Conservation (phyloP, 2,329 filamentous ascomycete genomes). For the Ceratocystis cubensis region DNA sequence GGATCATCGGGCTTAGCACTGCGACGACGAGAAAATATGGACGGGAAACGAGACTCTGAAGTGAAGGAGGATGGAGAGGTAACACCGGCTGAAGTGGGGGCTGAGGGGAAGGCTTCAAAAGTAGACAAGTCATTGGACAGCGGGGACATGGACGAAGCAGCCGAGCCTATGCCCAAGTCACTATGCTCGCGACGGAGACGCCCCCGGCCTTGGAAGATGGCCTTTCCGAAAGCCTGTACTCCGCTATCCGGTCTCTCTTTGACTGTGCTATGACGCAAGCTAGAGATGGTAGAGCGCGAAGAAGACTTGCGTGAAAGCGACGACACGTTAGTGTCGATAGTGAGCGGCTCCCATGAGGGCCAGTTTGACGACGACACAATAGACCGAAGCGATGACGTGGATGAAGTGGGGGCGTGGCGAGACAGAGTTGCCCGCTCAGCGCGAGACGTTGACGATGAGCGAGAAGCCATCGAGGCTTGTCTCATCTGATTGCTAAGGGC, state of each 20-base stretch:
- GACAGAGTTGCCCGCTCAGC: constrained; percentile 14
- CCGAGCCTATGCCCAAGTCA: constrained; percentile 10
- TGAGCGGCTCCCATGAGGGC: constrained; percentile 23
- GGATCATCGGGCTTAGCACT: constrained; percentile 18
- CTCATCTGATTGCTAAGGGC: constrained; percentile 48
- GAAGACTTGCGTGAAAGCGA: constrained; percentile 47
- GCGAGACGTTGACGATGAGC: constrained; percentile 19
- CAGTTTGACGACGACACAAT: constrained; percentile 24
- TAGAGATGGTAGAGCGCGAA: constrained; percentile 41
- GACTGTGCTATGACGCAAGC: constrained; percentile 33
- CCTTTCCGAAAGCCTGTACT: constrained; percentile 46
- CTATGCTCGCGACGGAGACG: constrained; percentile 40
- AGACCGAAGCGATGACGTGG: constrained; percentile 42
- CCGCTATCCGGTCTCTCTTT: constrained; percentile 43
- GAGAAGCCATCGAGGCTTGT: constrained; percentile 34
- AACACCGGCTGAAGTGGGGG: background rate
- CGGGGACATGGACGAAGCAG: constrained; percentile 9
- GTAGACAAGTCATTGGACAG: background rate
- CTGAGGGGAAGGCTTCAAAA: background rate
- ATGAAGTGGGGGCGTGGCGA: constrained; percentile 38
- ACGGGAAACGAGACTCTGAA: constrained; percentile 28
- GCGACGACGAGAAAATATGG: constrained; percentile 38
- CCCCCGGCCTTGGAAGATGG: constrained; percentile 44
- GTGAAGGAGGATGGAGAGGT: constrained; percentile 5
- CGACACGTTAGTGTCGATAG: constrained; percentile 40